Base-by-base conservation (phyloP, 2,329 filamentous ascomycete species). In the Corinectria fuckeliana region DNA sequence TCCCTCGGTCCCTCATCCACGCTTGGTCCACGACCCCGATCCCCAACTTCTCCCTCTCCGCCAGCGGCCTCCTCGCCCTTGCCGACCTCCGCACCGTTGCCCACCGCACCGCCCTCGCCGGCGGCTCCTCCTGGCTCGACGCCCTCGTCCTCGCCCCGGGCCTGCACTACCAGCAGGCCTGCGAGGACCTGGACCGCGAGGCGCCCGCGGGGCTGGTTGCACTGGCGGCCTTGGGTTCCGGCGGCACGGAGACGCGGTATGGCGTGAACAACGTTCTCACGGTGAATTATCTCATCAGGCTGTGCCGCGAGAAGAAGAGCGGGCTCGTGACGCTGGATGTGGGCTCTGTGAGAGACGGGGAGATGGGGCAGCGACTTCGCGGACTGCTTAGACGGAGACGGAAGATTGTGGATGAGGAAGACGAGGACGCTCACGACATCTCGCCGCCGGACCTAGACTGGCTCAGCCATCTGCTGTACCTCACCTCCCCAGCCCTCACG, bases 81-180 rank as follows among this genome's bases (percentile, higher is more conserved):
- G 86, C 86, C 3, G 85, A 88, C 60, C 78, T 88, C 36, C 77
- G 78, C 32, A 85, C 82, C 2, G 77, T 87, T 23, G 82, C 84
- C 5, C 76, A 82, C 45, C 80, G 85, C 6, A 88, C 86, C 2
- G 81, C 79, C 14, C 77, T 88, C 42, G 81, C 79, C 2, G 86
- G 86, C 23, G 84, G 82, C 3, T 82, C 84, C 1, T 81, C 80
- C 2, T 84, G 82, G 76, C 74, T 86, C 1, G 86, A 88, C 69
- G 76, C 76, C 7, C 76, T 89, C 10, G 76, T 88, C 11, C 77
- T 89, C 3, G 85, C 83, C 2, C 86, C 86, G 0, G 86, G 87
- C 0, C 69, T 88, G 50, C 87, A 89, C 71, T 83, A 82, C 63
- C 85, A 88, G 65, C 84, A 88, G 65, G 78, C 81, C 4, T 85